Evolutionary conservation across 768 basidiomycete genomes (phyloP).

Genomic region (Tylopilus intermedius): DNA sequence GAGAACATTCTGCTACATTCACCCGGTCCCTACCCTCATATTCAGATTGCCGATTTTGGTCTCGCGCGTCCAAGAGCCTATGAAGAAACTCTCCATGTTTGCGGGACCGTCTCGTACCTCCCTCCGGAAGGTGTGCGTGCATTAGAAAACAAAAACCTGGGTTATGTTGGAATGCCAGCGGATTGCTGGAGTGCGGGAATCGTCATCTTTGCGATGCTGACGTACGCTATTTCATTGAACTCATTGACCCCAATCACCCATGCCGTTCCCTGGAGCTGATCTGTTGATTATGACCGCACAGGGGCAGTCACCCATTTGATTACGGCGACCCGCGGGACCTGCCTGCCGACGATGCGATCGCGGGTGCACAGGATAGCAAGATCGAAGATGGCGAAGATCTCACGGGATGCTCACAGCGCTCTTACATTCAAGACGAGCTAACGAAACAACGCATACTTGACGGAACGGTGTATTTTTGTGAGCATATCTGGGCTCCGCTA

Average conservation of each 20-base stretch:
- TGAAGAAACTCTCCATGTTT: conserved; percentile 81
- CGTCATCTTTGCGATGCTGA: conserved; percentile 77
- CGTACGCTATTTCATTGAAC: conserved; percentile 46
- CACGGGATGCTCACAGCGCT: conserved; percentile 26
- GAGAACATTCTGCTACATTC: conserved; percentile 77
- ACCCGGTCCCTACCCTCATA: conserved; percentile 81
- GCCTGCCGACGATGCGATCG: conserved; percentile 5
- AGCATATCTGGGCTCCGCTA: conserved; percentile 50
- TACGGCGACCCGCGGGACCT: conserved; percentile 36
- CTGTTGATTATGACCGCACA: conserved; percentile 23
- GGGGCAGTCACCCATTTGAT: conserved; percentile 78
- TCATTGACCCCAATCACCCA: not conserved
- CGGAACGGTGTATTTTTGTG: conserved; percentile 53
- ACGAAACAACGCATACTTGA: conserved; percentile 69
- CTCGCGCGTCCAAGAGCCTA: conserved; percentile 74
- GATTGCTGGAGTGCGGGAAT: conserved; percentile 89
- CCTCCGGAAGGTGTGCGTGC: conserved; percentile 83
- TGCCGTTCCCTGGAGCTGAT: conserved; percentile 10
- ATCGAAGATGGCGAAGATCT: conserved; percentile 34
- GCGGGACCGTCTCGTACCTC: conserved; percentile 82
- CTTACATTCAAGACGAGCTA: conserved; percentile 47
- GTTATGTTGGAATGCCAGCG: conserved; percentile 78
- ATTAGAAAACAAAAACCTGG: conserved; percentile 65
- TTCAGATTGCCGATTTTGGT: conserved; percentile 84
- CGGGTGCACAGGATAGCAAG: conserved; percentile 15